phyloP scores from a whole-genome alignment of 2,329 filamentous ascomycete species.

The Diaporthe longicolla region DNA sequence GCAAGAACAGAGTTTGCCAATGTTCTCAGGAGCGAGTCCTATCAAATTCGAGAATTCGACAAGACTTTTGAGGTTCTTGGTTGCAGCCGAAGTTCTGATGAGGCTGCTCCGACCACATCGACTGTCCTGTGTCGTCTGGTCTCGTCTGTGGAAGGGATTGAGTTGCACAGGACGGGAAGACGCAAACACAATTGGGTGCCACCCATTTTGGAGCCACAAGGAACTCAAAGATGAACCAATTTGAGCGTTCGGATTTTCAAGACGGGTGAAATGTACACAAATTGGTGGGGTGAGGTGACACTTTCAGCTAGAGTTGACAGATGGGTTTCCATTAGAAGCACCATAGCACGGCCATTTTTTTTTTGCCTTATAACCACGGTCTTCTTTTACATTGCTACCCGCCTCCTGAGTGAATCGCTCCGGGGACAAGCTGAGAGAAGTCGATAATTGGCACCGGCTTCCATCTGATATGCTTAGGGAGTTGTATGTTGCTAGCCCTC shows the following conservation, averaged over 20 bases:
- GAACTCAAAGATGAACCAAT: background rate
- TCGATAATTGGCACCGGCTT: too few species aligned
- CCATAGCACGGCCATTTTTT: too few species aligned
- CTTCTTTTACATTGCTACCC: too few species aligned
- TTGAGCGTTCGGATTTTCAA: background rate
- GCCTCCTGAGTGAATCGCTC: too few species aligned
- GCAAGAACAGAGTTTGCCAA: background rate
- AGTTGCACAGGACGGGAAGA: slow-evolving; percentile 1
- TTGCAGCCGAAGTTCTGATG: slow-evolving; percentile 2
- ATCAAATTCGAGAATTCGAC: background rate
- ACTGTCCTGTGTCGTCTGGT: background rate
- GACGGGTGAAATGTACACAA: background rate
- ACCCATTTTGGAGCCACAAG: background rate
- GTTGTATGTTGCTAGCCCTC: too few species aligned
- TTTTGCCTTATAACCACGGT: too few species aligned
- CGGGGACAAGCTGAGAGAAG: too few species aligned
- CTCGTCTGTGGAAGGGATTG: background rate
- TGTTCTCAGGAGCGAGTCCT: too few species aligned
- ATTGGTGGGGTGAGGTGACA: background rate
- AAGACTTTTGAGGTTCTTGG: background rate
- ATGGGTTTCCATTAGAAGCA: background rate
- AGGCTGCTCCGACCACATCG: background rate
- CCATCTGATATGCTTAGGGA: too few species aligned
- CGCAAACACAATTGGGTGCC: background rate
- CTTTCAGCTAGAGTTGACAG: background rate